Conservation (phyloP, 192 early-diverging fungal species). For the Backusella liffmaniae region DNA sequence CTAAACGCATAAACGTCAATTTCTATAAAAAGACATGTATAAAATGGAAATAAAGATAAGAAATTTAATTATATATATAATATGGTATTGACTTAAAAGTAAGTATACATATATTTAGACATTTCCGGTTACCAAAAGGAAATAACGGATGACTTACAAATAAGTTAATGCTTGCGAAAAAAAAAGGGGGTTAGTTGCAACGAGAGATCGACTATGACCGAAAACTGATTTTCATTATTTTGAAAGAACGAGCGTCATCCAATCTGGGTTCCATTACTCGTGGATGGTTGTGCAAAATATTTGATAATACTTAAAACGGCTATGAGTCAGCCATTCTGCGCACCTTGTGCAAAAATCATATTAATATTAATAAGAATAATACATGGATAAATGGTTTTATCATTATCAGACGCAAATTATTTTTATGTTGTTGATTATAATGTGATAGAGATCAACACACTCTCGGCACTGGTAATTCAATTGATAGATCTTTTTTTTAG, state of each 20-base stretch:
- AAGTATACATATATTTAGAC: not conserved
- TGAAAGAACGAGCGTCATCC: conserved; percentile 8
- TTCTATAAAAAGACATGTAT: not conserved
- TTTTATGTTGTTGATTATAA: not conserved
- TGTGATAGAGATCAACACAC: not conserved
- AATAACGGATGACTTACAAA: conserved; percentile 1
- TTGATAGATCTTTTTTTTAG: not conserved
- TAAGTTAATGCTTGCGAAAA: not conserved
- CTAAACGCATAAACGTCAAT: not conserved
- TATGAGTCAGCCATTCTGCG: conserved; percentile 2
- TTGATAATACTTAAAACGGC: not conserved
- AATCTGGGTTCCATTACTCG: conserved; percentile 2
- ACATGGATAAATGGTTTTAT: not conserved
- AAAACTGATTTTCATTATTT: not conserved
- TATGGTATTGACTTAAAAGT: not conserved
- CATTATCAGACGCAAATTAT: not conserved
- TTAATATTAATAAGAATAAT: not conserved
- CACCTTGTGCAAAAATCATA: not conserved
- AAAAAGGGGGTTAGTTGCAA: not conserved
- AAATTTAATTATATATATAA: not conserved
- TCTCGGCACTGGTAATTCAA: not conserved
- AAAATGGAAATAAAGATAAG: not conserved
- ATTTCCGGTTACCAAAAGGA: not conserved
- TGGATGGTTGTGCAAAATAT: not conserved
- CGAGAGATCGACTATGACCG: not conserved